A percentile compares a stretch with the other conserved stretches of the same genome.
Evolutionary conservation across 805 yeast genomes (phyloP).

Genomic region (Naumovozyma baii): DNA sequence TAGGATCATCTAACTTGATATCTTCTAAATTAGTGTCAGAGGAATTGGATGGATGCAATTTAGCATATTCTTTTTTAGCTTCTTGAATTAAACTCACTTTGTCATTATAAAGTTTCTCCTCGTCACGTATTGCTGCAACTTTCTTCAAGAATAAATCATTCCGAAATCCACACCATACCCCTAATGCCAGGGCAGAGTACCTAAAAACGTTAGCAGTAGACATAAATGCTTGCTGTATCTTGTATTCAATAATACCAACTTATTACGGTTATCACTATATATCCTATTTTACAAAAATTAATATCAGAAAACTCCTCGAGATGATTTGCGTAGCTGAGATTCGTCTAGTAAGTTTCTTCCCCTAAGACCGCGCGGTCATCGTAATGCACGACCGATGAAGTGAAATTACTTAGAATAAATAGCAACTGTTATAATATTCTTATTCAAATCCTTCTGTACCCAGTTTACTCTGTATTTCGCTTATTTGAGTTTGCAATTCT

Average conservation of each 20-base stretch:
- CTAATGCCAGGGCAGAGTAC: slow-evolving; percentile 85
- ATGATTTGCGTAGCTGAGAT: not conserved
- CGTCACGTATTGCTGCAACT: slow-evolving; percentile 49
- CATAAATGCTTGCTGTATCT: slow-evolving; percentile 27
- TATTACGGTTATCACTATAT: not conserved
- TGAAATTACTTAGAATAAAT: not conserved
- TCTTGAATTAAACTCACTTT: slow-evolving; percentile 70
- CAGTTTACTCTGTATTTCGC: slow-evolving; percentile 36
- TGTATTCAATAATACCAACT: not conserved
- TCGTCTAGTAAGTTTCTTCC: not conserved
- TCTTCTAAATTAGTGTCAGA: slow-evolving; percentile 61
- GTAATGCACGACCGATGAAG: not conserved
- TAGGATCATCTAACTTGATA: slow-evolving; percentile 77
- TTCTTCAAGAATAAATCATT: slow-evolving; percentile 65
- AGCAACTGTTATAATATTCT: not conserved
- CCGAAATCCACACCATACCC: slow-evolving; percentile 78
- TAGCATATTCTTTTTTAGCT: slow-evolving; percentile 85
- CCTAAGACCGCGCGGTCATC: not conserved
- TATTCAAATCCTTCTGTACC: slow-evolving; percentile 44
- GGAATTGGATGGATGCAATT: slow-evolving; percentile 41
- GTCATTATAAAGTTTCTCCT: slow-evolving; percentile 47
- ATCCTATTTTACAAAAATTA: not conserved
- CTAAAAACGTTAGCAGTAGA: slow-evolving; percentile 62
- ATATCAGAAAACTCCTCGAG: not conserved
- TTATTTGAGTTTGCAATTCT: slow-evolving; percentile 47